These are phyloP conservation scores for Aquanectria penicillioides DNA, from an alignment of 2,329 filamentous ascomycete species.

Conservation along the genomic window DNA sequence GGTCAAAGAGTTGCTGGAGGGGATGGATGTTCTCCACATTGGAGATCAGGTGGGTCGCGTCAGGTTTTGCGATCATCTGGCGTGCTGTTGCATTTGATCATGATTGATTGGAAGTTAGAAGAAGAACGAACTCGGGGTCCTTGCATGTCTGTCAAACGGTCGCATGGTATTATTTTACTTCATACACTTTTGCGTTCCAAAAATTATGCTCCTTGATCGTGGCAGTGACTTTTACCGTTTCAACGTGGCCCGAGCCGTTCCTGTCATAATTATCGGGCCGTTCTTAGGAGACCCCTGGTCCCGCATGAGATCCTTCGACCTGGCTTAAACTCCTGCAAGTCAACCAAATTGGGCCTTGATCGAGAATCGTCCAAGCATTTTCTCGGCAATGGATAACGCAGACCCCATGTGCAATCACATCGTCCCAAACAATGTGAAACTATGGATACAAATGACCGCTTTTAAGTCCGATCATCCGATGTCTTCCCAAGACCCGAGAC, in stretches of 20 bases:
- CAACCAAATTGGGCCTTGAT: not conserved
- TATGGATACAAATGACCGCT: conserved; percentile 2
- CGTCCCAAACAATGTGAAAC: not conserved
- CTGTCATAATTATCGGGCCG: conserved; percentile 1
- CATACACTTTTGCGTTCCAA: too few relatives aligned
- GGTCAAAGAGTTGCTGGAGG: too few relatives aligned
- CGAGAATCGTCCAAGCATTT: not conserved
- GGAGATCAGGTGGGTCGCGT: conserved; percentile 11
- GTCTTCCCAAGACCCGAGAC: not conserved
- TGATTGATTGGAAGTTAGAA: not conserved
- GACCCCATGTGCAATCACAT: not conserved
- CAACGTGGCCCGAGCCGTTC: not conserved
- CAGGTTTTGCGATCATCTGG: conserved; percentile 9
- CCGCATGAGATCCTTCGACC: conserved; percentile 12
- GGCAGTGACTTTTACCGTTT: too few relatives aligned
- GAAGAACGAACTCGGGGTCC: too few relatives aligned
- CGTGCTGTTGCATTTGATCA: not conserved
- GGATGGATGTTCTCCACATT: not conserved
- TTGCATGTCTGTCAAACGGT: too few relatives aligned
- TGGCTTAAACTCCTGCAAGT: not conserved
- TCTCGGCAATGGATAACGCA: not conserved
- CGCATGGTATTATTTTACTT: too few relatives aligned
- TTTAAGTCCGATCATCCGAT: conserved; percentile 6
- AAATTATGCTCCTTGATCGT: too few relatives aligned
- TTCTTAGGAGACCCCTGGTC: not conserved